Conservation (phyloP, 164 flowering plant species). For the grape (Vitis vinifera) region ASM3070453v1 NC_081821.1:6951501-6952000, state of each 20-base stretch:
- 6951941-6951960: no score
- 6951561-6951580: conserved; percentile 46
- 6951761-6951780: conserved; percentile 37
- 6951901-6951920: neutral
- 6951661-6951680: conserved; percentile 30
- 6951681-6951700: conserved; percentile 25
- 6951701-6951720: conserved; percentile 26
- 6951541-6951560: conserved; percentile 34
- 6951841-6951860: conserved; percentile 34
- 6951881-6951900: conserved; percentile 25
- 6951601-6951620: conserved; percentile 15
- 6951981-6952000: no score
- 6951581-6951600: conserved; percentile 30
- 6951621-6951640: conserved; percentile 33
- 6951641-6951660: conserved; percentile 50
- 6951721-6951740: conserved; percentile 13
- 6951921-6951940: neutral
- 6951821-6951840: conserved; percentile 30
- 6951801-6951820: conserved; percentile 22
- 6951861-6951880: conserved; percentile 42
- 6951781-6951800: conserved; percentile 27
- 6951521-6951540: conserved; percentile 24
- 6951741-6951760: conserved; percentile 21
- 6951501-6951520: conserved; percentile 6
- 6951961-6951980: no score